Base-by-base conservation (phyloP, 2,329 filamentous ascomycete genomes). In the Fusarium albosuccineum region DNA sequence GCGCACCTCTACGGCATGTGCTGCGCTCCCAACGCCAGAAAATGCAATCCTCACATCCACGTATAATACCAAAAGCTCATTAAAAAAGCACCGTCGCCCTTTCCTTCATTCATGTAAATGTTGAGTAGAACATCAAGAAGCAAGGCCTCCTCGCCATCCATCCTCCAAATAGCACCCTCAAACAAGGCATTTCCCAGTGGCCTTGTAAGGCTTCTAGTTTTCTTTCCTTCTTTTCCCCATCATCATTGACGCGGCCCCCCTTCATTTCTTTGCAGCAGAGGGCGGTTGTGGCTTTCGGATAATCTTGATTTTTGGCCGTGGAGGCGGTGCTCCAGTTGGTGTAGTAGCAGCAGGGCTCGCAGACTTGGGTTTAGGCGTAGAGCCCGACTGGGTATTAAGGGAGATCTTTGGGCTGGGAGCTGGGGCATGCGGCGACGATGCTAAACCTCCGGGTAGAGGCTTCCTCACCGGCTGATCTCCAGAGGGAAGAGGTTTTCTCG, bases 301-400 rank as follows among this genome's bases (percentile, higher is more conserved):
- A 41, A 80, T 75, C 46, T 80, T 80, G 26, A 80, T 80, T 65
- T 80, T 80, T 2, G 76, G 75, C 27, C 77, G 68, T 22, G 71
- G 71, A 14, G 64, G 52, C 11, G 70, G 56, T 13, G 66, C 58
- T 46, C 66, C 67, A 16, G 65, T 61, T 3, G 75, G 74, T 6
- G 73, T 74, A 6, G 60, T 62, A 10, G 68, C 58, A 4, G 69
- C 60, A n/a, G 72, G 70, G 52, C 69, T 74, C 17, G 66, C 62
- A 22, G 68, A 60, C 46, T 73, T 77, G 9, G 69, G 62, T 11
- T 67, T 65, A 3, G 73, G 62, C 4, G 68, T 68, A 6, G 71
- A 62, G 29, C 45, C 63, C 4, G 66, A 65, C 36, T 70, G 62
- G 2, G 66, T 53, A 46, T 71, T 74, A 36, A 74, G 57, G 1